phyloP scores from a whole-genome alignment of 768 basidiomycete species.

The Kwoniella europaea region DNA sequence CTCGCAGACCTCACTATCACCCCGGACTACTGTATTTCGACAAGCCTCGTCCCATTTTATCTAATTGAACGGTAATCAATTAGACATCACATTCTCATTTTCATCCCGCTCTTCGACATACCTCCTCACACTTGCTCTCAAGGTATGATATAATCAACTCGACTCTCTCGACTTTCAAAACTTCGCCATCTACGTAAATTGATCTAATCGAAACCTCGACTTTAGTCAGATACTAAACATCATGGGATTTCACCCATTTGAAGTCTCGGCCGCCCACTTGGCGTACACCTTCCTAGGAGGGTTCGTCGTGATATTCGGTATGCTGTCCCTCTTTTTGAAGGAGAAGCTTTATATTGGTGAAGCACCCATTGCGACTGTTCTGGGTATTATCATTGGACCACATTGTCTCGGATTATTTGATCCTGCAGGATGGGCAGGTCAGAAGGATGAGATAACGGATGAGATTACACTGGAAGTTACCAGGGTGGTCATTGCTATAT shows the following conservation, averaged over 20 bases:
- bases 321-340: slow-evolving; percentile 83
- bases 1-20: too few relatives aligned
- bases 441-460: slow-evolving; percentile 64
- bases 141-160: not conserved
- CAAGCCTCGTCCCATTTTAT: not conserved
- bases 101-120: too few relatives aligned
- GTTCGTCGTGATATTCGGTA: slow-evolving; percentile 86
- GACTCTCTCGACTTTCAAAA: not conserved
- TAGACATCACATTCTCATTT: too few relatives aligned
- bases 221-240: not conserved
- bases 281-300: slow-evolving; percentile 77
- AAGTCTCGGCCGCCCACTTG: slow-evolving; percentile 73
- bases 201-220: too few relatives aligned
- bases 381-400: slow-evolving; percentile 89
- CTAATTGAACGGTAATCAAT: too few relatives aligned
- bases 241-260: slow-evolving; percentile 61
- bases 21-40: not conserved
- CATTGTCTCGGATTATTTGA: slow-evolving; percentile 81
- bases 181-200: too few relatives aligned
- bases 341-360: slow-evolving; percentile 94
- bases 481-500: slow-evolving; percentile 89
- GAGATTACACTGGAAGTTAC: slow-evolving; percentile 88
- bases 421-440: slow-evolving; percentile 73
- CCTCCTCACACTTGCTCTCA: too few relatives aligned
- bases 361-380: slow-evolving; percentile 91